Base-by-base conservation (phyloP, 768 basidiomycete genomes). In the Pleurotus sapidus region DNA sequence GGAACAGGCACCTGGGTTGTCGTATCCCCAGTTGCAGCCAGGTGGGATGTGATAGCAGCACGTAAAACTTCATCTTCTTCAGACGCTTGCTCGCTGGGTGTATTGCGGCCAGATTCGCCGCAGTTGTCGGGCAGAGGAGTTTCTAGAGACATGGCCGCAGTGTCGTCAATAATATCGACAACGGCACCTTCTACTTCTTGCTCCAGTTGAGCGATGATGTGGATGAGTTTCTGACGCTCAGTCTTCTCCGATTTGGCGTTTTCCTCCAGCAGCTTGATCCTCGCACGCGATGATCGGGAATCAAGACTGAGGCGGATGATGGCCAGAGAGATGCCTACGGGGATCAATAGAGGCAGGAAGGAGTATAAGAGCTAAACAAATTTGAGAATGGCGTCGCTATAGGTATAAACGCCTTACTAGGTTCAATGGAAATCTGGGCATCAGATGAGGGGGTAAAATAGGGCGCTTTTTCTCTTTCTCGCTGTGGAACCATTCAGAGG, bases 361-460 rank as follows among this genome's bases (percentile, higher is more conserved):
- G 74, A 57, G 60, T 84, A 83, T 4, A 88, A 54, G 11, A 83
- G 55, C 86, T 88, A 59, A 15, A 14, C 25, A 23, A 34, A 1
- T 56, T 42, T 55, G 23, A 43, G 25, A 50, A 18, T 25, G 34
- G 9, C 4, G 48, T 30, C 15, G 30, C 34, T 49, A 54, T 39
- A 56, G 51, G 23, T 51, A 20, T 40, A 9, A 2, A 18, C 9
- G 5, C 70, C 87, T 57, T 61, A 93, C 87, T n/a, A 91, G 50
- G 65, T 91, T 94, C 55, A 83, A 69, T 3, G 91, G 91, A 58
- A 90, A 90, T 1, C 70, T 66, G 30, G 80, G 72, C 57, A 84
- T 81, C 0, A 88, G 71, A 39, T 68, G 66, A 3, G 89, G 86
- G 0, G 88, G 86, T 1, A 91, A 61, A 3, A 82, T 61, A 4